phyloP scores from a whole-genome alignment of 1,284 basidiomycete genomes.

The Hypsizygus ulmarius region DNA sequence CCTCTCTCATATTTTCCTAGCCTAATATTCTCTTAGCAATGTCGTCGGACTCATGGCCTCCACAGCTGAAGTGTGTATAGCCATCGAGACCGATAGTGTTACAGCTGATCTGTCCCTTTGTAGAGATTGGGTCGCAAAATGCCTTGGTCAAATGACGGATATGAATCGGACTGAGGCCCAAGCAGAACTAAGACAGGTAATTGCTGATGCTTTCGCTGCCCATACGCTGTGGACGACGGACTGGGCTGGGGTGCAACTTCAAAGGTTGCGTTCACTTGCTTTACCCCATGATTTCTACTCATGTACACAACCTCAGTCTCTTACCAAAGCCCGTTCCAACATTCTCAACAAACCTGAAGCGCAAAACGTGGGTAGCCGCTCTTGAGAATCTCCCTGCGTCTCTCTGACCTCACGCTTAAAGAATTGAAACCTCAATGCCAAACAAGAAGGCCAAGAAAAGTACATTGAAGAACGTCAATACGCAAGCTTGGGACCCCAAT shows the following conservation, averaged over 20 bases:
- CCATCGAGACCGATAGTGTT: slow-evolving; percentile 3
- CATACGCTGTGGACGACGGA: slow-evolving; percentile 87
- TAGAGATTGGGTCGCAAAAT: slow-evolving; percentile 85
- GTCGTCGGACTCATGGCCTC: slow-evolving; percentile 66
- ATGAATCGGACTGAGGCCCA: slow-evolving; percentile 72
- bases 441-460: slow-evolving; percentile 52
- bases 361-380: slow-evolving; percentile 56
- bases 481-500: slow-evolving; percentile 48
- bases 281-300: slow-evolving; percentile 21
- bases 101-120: slow-evolving; percentile 2
- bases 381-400: neutral
- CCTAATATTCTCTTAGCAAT: slow-evolving; percentile 28
- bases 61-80: slow-evolving; percentile 52
- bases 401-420: neutral
- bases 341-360: slow-evolving; percentile 51
- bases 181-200: slow-evolving; percentile 83
- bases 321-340: slow-evolving; percentile 56
- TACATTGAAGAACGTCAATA: slow-evolving; percentile 55
- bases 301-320: slow-evolving; percentile 43
- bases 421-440: slow-evolving; percentile 13
- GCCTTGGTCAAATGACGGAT: slow-evolving; percentile 79
- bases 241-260: slow-evolving; percentile 79
- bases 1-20: slow-evolving; percentile 2
- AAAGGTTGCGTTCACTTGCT: slow-evolving; percentile 52
- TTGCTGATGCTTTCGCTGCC: slow-evolving; percentile 75